Evolutionary conservation across 225 moss, liverwort and hornwort genomes (phyloP).

Genomic region (Neckera pumila): DNA sequence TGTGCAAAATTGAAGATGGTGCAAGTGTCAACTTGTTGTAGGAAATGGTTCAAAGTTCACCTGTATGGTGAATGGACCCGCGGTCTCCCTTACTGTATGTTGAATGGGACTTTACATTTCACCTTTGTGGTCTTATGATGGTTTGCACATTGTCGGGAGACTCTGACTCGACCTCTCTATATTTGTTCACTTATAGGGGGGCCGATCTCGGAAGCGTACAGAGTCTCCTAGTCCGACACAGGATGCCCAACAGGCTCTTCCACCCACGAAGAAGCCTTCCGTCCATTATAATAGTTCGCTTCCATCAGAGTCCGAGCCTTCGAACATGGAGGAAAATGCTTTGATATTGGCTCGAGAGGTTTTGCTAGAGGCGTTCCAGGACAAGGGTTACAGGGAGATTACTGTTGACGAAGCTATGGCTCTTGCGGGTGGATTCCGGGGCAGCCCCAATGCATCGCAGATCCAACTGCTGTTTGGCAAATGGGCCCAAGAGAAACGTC

Average conservation of each 20-base stretch:
- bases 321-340: neutral
- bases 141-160: neutral
- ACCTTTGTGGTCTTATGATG: neutral
- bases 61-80: neutral
- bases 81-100: neutral
- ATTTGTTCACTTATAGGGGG: neutral
- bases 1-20: neutral
- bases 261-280: neutral
- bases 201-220: neutral
- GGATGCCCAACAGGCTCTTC: neutral
- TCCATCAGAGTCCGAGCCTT: neutral
- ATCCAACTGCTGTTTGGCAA: neutral
- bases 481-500: constrained; percentile 8
- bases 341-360: constrained; percentile 1
- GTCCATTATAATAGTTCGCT: neutral
- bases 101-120: neutral
- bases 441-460: neutral
- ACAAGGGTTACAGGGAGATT: neutral
- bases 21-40: neutral
- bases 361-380: neutral
- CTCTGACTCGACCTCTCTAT: neutral
- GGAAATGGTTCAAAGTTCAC: neutral
- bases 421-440: neutral
- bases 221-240: neutral
- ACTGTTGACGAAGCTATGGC: neutral